Conservation (phyloP, 164 flowering plant genomes). For the Taxillus chinensis region DNA sequence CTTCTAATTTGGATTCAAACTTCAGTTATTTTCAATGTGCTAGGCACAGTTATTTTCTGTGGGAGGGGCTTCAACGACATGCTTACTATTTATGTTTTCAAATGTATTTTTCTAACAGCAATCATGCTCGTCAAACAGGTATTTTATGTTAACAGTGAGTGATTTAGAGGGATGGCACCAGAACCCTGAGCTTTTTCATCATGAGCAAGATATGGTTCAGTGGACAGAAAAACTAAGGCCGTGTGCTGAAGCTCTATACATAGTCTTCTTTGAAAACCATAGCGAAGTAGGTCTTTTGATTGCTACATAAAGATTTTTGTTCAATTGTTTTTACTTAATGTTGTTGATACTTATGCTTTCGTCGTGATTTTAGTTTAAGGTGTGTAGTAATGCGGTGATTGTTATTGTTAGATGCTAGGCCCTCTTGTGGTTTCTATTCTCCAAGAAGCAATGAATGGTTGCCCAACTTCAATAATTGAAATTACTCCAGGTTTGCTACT, state of each 20-base stretch:
- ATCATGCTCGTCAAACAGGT: conserved; percentile 38
- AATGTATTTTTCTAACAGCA: conserved; percentile 4
- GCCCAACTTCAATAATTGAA: conserved; percentile 66
- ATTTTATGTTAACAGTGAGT: conserved; percentile 69
- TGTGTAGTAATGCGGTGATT: conserved; percentile 3
- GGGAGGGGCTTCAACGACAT: background rate
- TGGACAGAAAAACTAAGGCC: conserved; percentile 95
- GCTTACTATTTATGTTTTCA: background rate
- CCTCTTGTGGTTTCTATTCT: conserved; percentile 93
- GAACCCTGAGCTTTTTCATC: conserved; percentile 86
- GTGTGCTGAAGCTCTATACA: conserved; percentile 96
- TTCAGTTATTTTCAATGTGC: no score
- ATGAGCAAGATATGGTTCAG: conserved; percentile 93
- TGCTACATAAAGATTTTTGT: conserved; percentile 2
- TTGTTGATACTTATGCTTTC: background rate
- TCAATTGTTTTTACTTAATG: background rate
- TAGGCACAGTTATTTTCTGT: background rate
- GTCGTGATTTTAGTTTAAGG: background rate
- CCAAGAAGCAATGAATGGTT: conserved; percentile 86
- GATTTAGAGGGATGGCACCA: conserved; percentile 90
- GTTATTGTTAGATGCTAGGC: conserved; percentile 60
- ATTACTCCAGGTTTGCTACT: conserved; percentile 81
- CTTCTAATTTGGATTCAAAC: no score
- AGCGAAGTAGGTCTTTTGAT: conserved; percentile 48
- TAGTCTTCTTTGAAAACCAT: conserved; percentile 85